Base-by-base conservation (phyloP, 2,329 filamentous ascomycete species). In the Blastomyces percursus region DNA sequence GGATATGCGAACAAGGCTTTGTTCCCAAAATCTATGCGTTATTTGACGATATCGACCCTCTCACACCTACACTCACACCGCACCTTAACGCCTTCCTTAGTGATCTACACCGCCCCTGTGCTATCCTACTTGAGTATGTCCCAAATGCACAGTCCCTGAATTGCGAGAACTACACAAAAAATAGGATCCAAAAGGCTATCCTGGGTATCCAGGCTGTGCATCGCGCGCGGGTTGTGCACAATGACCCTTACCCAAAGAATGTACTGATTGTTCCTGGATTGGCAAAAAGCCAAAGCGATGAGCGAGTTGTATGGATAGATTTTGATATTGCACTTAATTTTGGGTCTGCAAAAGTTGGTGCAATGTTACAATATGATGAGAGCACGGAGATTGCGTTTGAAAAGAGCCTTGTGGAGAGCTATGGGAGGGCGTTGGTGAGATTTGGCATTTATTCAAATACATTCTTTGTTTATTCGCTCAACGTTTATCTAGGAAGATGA, bases 261-360 rank as follows among this genome's bases (percentile, higher is more conserved):
- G 19, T 61, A 2, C 35, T 61, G 40, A 64, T 64, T 46, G 54
- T 64, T 38, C 64, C 62, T 48, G 62, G 62, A 19, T 42, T 61
- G n/a, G 21, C 62, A 38, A 50, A 24, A 35, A 61, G 52, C 32
- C 50, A 42, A 61, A 50, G 52, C 38, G 60, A 57, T 57, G 63
- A 60, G 48, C 52, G 63, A 42, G 60, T 64, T 62, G n/a, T 64
- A 19, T 64, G 63, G 63, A 50, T 64, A 32, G 63, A 64, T 64
- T 64, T 61, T 55, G 38, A 42, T 42, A 42, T 42, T 12, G 38
- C 38, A 16, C 11, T 42, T 42, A 32, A 32, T 32, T 32, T 46
- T 27, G 50, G 51, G n/a, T 42, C 32, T 24, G 32, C 48, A 16
- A 35, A 54, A 1, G 12, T 61, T 46, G 51, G 14, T 16, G 14